Evolutionary conservation across 768 basidiomycete genomes (phyloP).

Genomic region (Cystoderma amianthinum): DNA sequence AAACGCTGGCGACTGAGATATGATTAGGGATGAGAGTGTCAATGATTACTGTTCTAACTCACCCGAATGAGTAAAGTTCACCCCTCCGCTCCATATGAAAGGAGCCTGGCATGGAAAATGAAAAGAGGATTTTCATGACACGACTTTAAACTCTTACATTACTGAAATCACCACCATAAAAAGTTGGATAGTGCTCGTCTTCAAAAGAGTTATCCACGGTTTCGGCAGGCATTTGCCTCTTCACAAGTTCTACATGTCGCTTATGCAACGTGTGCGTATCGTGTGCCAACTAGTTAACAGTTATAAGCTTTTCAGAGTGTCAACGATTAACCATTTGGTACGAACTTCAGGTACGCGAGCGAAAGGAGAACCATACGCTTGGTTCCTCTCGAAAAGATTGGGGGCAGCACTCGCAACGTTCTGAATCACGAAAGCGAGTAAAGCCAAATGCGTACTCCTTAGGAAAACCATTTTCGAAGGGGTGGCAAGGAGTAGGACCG

Average conservation of each 20-base stretch:
- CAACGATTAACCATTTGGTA: not conserved
- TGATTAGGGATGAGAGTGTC: not conserved
- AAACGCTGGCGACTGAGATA: slow-evolving; percentile 39
- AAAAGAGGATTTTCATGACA: not conserved
- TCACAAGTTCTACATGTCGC: slow-evolving; percentile 22
- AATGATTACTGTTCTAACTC: too few species aligned
- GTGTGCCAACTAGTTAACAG: slow-evolving; percentile 24
- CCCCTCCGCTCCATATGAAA: slow-evolving; percentile 41
- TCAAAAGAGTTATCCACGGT: slow-evolving; percentile 29
- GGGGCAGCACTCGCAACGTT: slow-evolving; percentile 10
- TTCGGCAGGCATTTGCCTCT: slow-evolving; percentile 28
- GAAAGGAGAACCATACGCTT: slow-evolving; percentile 34
- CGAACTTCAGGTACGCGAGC: slow-evolving; percentile 22
- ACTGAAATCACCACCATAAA: slow-evolving; percentile 40
- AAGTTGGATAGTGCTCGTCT: slow-evolving; percentile 45
- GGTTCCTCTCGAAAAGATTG: slow-evolving; percentile 25
- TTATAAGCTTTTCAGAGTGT: not conserved
- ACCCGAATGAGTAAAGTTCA: slow-evolving; percentile 44
- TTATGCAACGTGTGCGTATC: slow-evolving; percentile 27
- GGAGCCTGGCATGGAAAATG: slow-evolving; percentile 21
- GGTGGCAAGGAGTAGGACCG: not conserved
- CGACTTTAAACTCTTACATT: slow-evolving; percentile 29
- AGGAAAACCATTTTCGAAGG: not conserved
- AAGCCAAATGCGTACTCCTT: not conserved
- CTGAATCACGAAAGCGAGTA: slow-evolving; percentile 4